Evolutionary conservation across 169 alveolate species (phyloP), one percentile per base, ranked within the genome.

Genomic region (Eimeria falciformis): DNA sequence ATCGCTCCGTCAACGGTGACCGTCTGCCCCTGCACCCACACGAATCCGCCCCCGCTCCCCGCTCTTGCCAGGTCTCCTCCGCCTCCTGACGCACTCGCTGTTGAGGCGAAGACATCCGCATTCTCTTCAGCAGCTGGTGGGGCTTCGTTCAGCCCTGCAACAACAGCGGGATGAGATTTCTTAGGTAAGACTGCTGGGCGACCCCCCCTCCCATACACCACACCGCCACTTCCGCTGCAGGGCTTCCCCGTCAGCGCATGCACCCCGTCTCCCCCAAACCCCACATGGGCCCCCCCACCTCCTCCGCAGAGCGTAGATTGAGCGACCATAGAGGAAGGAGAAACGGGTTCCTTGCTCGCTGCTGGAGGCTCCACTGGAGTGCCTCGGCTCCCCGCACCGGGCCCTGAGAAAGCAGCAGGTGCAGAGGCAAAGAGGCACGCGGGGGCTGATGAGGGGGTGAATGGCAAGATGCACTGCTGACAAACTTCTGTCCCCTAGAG

Each of bases 211-310:
- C 77, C 93, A 45, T 89, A 75, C 43, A 53, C 29, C 29, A 14
- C 68, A 29, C 89, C 93, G 17, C 93, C 93, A 17, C 89, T 75
- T n/a, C 89, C 89, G 14, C 46, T 47, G 50, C 90, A 89, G n/a
- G 62, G 53, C 37, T 27, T 40, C 21, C 89, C 93, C 7, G 90
- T 75, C 55, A 46, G 33, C 62, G 89, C 73, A 69, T 89, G 82
- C n/a, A 89, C 93, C 2, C 93, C 93, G 25, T 77, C 89, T 17
- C 93, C 93, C 3, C 93, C 93, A 3, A 47, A 33, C n/a, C 93
- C 93, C 79, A 71, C 79, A 18, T 88, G 93, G 27, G 82, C 93
- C 14, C 93, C 93, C 11, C 90, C 93, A 3, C 90, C 93, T 5
- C 88, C 89, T 47, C 90, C 93, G 75, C 93, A 78, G 27, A 75